Percentiles rank a stretch among this genome's conserved stretches.
These are phyloP conservation scores for Biscogniauxia marginata DNA, from an alignment of 2,329 filamentous ascomycete species.

Conservation along the genomic window DNA sequence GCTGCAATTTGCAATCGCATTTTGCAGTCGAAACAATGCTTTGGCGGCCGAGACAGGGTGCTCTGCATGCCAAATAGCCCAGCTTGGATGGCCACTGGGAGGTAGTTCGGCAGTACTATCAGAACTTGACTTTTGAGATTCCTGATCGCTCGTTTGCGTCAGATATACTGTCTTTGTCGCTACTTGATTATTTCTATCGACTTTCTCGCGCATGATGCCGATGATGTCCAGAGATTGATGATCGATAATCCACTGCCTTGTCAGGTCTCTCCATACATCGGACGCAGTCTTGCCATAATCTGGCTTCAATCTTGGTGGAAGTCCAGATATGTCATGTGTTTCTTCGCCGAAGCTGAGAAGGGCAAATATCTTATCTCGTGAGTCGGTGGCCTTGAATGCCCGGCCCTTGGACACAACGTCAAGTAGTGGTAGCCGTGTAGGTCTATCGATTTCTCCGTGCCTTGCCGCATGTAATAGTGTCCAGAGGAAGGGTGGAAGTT, in stretches of 20 bases:
- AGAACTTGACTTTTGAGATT: background rate
- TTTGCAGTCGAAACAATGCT: background rate
- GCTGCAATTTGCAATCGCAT: background rate
- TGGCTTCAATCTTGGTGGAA: conserved; percentile 2
- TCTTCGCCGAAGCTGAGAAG: conserved; percentile 5
- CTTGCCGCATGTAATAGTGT: conserved; percentile 1
- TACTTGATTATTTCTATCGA: conserved; percentile 6
- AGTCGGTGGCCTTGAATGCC: conserved; percentile 3
- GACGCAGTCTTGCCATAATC: conserved; percentile 4
- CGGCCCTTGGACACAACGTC: conserved; percentile 1
- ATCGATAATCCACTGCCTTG: conserved; percentile 5
- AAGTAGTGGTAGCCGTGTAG: conserved; percentile 1
- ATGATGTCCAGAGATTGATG: conserved; percentile 4
- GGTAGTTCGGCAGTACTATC: background rate
- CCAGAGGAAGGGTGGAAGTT: conserved; percentile 3
- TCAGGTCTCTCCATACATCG: conserved; percentile 5
- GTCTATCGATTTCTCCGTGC: background rate
- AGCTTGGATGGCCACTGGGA: background rate
- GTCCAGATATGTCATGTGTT: background rate
- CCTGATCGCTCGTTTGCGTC: background rate
- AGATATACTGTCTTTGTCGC: background rate
- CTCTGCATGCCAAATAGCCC: conserved; percentile 3
- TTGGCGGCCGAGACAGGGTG: conserved; percentile 1
- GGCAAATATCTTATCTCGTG: conserved; percentile 4
- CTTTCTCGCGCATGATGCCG: background rate